These are phyloP conservation scores for Solanum neorickii DNA, from an alignment of 257 asterid species.

Conservation along the genomic window DNA sequence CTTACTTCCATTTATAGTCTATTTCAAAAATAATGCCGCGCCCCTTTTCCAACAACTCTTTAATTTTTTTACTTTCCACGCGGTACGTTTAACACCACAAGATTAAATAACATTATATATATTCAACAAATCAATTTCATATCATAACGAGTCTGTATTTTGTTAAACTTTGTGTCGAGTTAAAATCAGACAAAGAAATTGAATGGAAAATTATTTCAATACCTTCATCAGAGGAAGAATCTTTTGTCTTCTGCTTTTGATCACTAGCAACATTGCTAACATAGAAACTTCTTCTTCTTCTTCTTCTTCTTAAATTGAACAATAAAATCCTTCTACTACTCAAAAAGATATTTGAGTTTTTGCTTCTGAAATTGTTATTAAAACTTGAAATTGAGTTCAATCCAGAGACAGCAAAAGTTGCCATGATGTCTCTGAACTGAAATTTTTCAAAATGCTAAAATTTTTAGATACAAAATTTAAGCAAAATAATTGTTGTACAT, in stretches of 20 bases:
- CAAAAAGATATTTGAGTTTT: background rate
- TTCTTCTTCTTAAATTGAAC: slow-evolving; percentile 5
- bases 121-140: background rate
- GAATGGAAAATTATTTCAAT: background rate
- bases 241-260: slow-evolving; percentile 13
- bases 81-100: background rate
- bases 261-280: slow-evolving; percentile 39
- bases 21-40: background rate
- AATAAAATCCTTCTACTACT: slow-evolving; percentile 1
- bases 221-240: background rate
- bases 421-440: slow-evolving; percentile 4
- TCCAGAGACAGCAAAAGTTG: background rate
- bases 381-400: background rate
- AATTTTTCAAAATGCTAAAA: background rate
- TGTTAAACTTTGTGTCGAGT: background rate
- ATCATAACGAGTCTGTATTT: background rate
- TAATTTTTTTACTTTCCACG: background rate
- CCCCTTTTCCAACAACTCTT: background rate
- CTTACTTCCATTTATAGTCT: background rate
- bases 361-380: background rate
- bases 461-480: background rate
- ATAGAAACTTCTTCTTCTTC: slow-evolving; percentile 10
- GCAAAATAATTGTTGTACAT: background rate
- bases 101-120: background rate
- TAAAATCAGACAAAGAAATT: background rate